Conservation (phyloP, 2,329 filamentous ascomycete genomes). For the Sarocladium kiliense region DNA sequence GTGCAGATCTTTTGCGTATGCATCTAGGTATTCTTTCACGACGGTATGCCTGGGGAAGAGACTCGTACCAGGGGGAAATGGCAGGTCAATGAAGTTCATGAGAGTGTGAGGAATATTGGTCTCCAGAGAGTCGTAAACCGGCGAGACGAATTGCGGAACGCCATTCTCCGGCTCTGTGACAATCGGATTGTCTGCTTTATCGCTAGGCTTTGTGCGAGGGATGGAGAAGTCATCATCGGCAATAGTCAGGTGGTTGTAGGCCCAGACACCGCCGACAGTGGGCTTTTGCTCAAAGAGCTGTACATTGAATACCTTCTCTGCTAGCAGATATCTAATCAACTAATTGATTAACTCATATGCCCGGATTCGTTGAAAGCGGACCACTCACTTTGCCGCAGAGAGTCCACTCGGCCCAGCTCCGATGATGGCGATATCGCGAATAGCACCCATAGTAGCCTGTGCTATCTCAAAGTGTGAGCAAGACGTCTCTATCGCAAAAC, state of each 20-base stretch:
- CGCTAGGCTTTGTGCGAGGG: slow-evolving; percentile 24
- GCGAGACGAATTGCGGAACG: slow-evolving; percentile 56
- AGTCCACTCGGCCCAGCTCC: slow-evolving; percentile 70
- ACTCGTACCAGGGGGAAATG: slow-evolving; percentile 51
- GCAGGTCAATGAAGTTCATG: slow-evolving; percentile 63
- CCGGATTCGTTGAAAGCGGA: neutral
- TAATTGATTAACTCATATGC: neutral
- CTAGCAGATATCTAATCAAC: slow-evolving; percentile 56
- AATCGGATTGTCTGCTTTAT: slow-evolving; percentile 37
- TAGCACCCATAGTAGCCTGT: slow-evolving; percentile 18
- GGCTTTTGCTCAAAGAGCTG: slow-evolving; percentile 66
- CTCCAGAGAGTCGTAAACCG: slow-evolving; percentile 65
- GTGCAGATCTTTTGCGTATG: slow-evolving; percentile 56
- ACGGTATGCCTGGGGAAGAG: slow-evolving; percentile 62
- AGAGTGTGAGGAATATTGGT: slow-evolving; percentile 70
- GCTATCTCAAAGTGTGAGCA: neutral
- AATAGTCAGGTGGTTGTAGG: slow-evolving; percentile 43
- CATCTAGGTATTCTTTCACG: slow-evolving; percentile 60
- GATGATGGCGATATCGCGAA: slow-evolving; percentile 58
- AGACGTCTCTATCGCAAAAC: neutral
- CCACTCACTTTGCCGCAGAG: slow-evolving; percentile 43
- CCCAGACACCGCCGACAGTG: slow-evolving; percentile 67
- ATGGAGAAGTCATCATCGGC: slow-evolving; percentile 22
- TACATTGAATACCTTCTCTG: slow-evolving; percentile 58
- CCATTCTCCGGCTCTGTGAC: slow-evolving; percentile 16